phyloP scores from a whole-genome alignment of 2,329 filamentous ascomycete genomes.

The Pseudogymnoascus sp. region DNA sequence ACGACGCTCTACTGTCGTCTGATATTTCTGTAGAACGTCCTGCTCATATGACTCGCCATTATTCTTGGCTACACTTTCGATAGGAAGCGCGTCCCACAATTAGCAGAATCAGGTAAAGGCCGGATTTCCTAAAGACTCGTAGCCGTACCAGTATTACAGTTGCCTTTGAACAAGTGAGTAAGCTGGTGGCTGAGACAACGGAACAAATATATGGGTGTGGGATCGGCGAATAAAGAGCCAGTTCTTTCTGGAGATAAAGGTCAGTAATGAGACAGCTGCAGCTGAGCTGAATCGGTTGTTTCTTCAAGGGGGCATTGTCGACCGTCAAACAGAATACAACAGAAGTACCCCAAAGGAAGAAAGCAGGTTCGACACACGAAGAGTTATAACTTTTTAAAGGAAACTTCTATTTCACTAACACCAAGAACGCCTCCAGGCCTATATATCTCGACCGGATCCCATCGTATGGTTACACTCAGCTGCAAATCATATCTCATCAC shows the following conservation, averaged over 20 bases:
- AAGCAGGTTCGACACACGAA: neutral
- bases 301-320: slow-evolving; percentile 22
- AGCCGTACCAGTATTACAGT: no score
- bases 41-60: no score
- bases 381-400: neutral
- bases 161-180: no score
- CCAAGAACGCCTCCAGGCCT: neutral
- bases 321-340: neutral
- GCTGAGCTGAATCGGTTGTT: slow-evolving; percentile 26
- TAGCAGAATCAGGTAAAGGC: no score
- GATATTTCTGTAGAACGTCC: no score
- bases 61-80: no score
- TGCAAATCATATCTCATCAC: neutral
- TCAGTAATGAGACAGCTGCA: slow-evolving; percentile 26
- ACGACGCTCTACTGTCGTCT: no score
- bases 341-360: neutral
- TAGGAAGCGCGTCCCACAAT: no score
- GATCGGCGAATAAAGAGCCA: slow-evolving; percentile 32
- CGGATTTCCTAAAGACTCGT: no score
- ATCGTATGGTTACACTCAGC: neutral
- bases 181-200: no score
- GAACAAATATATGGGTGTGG: slow-evolving; percentile 35
- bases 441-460: neutral
- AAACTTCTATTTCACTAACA: neutral
- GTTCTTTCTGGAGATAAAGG: slow-evolving; percentile 33